Evolutionary conservation across 768 basidiomycete species (phyloP).

Genomic region (Lentinula guzmanii): DNA sequence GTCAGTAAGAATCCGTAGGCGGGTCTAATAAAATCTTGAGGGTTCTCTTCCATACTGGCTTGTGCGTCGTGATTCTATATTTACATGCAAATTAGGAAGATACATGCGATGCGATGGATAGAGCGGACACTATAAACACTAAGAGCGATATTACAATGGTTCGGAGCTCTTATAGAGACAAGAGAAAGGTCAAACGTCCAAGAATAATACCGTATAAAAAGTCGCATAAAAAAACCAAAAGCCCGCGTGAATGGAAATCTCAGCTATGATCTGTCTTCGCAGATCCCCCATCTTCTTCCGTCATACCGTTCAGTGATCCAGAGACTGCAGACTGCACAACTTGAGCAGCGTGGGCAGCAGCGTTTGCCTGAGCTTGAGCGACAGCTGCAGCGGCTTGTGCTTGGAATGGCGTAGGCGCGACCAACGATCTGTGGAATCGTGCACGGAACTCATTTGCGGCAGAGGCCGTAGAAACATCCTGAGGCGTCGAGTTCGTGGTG

Average conservation of each 20-base stretch:
- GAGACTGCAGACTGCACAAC: not conserved
- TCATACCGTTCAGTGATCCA: not conserved
- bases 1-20: no score
- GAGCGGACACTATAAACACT: not conserved
- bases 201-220: not conserved
- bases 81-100: not conserved
- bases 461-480: conserved; percentile 19
- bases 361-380: conserved; percentile 3
- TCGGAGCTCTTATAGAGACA: not conserved
- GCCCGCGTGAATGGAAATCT: not conserved
- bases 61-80: not conserved
- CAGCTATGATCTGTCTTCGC: not conserved
- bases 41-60: not conserved
- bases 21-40: not conserved
- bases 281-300: not conserved
- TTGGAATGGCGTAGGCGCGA: conserved; percentile 42
- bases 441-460: conserved; percentile 41
- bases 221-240: not conserved
- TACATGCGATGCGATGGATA: not conserved
- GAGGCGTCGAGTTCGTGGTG: conserved; percentile 20
- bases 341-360: not conserved
- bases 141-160: not conserved
- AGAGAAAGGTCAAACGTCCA: not conserved
- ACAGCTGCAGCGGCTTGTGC: conserved; percentile 6
- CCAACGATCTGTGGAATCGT: conserved; percentile 46